Base-by-base conservation (phyloP, 305 asterid species). In the Rubia occidens region DNA sequence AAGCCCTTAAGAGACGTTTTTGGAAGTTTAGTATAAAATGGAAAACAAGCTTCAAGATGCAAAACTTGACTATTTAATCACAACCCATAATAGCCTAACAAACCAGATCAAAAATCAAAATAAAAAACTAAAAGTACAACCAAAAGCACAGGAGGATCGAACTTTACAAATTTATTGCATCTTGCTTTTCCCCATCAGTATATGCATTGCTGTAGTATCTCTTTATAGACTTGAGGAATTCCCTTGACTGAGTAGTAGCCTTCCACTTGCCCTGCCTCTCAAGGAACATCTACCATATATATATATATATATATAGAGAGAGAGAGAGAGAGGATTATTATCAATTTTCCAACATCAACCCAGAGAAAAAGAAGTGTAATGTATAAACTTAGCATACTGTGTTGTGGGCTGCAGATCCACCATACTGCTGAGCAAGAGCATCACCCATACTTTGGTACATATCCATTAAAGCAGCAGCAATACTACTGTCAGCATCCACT, bases 241-340 rank as follows among this genome's bases (percentile, higher is more conserved):
- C 99, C 83, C 95, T 87, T 37, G 99, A 94, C 75, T 94, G 97
- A 56, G 97, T 94, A 66, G 99, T 91, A 60, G 99, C 99, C 85
- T 86, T 91, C 97, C 97, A 94, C 81, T 94, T 94, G 20, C 99
- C 99, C 78, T 94, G 99, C 86, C 99, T 89, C 83, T 94, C 99
- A 11, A 96, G 86, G 82, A 94, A 94, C 64, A 94, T n/a, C n/a
- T n/a, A n/a, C n/a, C n/a, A n/a, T n/a, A n/a, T n/a, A n/a, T n/a
- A n/a, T n/a, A n/a, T n/a, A n/a, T n/a, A n/a, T n/a, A n/a, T n/a
- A n/a, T n/a, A 47, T n/a, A 49, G n/a, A n/a, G n/a, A n/a, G 32
- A 29, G 32, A 29, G 32, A 29, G 54, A 11, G 53, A 49, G 6
- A 14, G 11, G 40, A 26, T 63, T 68, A 65, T 55, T 55, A 53